Evolutionary conservation across 257 asterid species (phyloP).

Genomic region (Rauvolfia tetraphylla): DNA sequence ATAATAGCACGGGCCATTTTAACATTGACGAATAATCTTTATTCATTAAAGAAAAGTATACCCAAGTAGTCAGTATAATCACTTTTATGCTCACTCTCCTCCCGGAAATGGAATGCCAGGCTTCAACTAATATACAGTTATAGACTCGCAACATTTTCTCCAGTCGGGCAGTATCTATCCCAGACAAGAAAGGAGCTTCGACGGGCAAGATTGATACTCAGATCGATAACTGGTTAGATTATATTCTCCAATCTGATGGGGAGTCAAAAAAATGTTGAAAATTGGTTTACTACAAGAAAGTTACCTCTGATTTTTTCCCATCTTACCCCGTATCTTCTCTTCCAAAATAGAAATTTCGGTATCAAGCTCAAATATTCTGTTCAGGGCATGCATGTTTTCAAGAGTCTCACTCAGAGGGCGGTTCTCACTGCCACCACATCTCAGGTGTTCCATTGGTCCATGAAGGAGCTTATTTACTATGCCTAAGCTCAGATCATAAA

Average conservation of each 20-base stretch:
- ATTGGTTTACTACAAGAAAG: slow-evolving; percentile 21
- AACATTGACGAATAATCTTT: too few relatives aligned
- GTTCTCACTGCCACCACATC: slow-evolving; percentile 58
- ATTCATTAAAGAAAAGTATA: neutral
- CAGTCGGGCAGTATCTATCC: neutral
- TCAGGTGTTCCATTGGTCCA: slow-evolving; percentile 89
- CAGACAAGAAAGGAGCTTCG: neutral
- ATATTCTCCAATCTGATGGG: neutral
- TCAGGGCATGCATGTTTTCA: slow-evolving; percentile 81
- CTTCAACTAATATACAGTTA: neutral
- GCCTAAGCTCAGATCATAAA: slow-evolving; percentile 65
- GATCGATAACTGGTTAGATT: neutral
- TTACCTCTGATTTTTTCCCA: slow-evolving; percentile 44
- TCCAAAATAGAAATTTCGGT: slow-evolving; percentile 60
- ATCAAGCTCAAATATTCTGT: slow-evolving; percentile 70
- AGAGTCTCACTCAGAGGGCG: slow-evolving; percentile 50
- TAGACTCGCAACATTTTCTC: neutral
- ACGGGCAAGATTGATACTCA: neutral
- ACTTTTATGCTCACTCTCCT: neutral
- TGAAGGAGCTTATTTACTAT: slow-evolving; percentile 75
- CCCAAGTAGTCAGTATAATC: neutral
- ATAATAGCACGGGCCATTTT: too few relatives aligned
- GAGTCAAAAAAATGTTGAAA: neutral
- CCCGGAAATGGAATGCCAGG: neutral
- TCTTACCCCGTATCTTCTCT: slow-evolving; percentile 64